A percentile compares a stretch with the other conserved stretches of the same genome.
Conservation (phyloP, 176 grass and related monocot species). For the Calamus simplicifolius region DNA sequence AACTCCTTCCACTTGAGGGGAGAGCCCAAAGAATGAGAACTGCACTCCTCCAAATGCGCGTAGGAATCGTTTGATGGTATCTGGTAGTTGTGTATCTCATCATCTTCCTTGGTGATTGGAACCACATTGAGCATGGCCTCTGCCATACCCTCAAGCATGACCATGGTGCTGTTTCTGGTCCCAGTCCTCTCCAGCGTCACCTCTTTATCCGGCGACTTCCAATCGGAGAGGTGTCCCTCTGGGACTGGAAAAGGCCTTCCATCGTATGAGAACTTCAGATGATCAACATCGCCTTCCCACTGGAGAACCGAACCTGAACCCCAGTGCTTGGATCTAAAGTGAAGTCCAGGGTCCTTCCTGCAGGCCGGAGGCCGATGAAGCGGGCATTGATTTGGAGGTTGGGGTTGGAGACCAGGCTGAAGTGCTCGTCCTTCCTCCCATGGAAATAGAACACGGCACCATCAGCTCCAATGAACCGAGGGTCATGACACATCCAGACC, state of each 20-base stretch:
- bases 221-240: constrained; percentile 24
- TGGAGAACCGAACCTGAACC: constrained; percentile 20
- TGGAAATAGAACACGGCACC: constrained; percentile 40
- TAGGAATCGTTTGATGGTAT: constrained; percentile 26
- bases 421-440: constrained; percentile 28
- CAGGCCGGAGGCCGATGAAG: constrained; percentile 30
- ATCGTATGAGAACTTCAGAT: constrained; percentile 21
- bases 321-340: constrained; percentile 35
- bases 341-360: constrained; percentile 26
- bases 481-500: constrained; percentile 21
- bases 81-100: neutral
- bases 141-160: constrained; percentile 13
- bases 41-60: constrained; percentile 27
- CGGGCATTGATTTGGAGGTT: constrained; percentile 34
- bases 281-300: constrained; percentile 21
- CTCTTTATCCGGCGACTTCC: constrained; percentile 20
- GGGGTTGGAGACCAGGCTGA: constrained; percentile 23
- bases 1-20: constrained; percentile 24
- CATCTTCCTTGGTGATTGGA: too few species aligned
- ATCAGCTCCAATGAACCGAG: constrained; percentile 29
- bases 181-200: constrained; percentile 29
- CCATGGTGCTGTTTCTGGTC: constrained; percentile 19
- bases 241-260: constrained; percentile 15
- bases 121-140: neutral
- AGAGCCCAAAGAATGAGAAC: constrained; percentile 15